phyloP scores from a whole-genome alignment of 225 moss, liverwort and hornwort genomes.

The Pseudoscleropodium purum region DNA sequence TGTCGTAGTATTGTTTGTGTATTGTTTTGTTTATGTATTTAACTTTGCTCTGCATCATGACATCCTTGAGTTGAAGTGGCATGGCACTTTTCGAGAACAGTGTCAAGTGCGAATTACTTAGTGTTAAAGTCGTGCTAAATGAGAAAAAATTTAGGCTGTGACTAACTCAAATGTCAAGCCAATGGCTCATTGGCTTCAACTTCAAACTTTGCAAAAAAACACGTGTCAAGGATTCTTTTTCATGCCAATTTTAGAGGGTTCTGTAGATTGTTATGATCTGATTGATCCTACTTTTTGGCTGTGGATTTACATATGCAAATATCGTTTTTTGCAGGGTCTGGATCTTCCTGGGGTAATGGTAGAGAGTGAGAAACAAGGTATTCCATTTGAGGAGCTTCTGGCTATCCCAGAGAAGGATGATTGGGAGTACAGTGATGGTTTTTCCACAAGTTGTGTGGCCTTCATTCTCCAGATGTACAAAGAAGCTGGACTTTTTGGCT shows the following conservation, averaged over 20 bases:
- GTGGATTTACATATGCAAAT: neutral
- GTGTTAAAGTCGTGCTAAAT: neutral
- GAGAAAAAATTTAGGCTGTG: neutral
- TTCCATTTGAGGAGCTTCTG: constrained; percentile 17
- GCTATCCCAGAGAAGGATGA: constrained; percentile 49
- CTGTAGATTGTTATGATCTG: neutral
- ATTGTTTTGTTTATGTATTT: neutral
- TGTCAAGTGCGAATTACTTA: neutral
- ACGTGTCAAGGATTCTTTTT: neutral
- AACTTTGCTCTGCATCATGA: neutral
- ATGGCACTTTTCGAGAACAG: neutral
- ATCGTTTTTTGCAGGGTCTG: neutral
- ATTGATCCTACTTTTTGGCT: neutral
- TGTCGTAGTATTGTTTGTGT: neutral
- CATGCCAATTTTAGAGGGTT: neutral
- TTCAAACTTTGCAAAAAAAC: neutral
- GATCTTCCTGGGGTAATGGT: neutral
- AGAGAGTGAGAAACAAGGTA: neutral
- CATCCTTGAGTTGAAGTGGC: neutral
- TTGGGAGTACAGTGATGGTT: constrained; percentile 59
- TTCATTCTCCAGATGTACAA: constrained; percentile 67
- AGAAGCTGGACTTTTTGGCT: constrained; percentile 52
- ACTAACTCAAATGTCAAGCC: neutral
- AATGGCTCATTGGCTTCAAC: neutral
- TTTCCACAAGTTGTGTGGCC: constrained; percentile 48